Evolutionary conservation across 1,139 yeast genomes (phyloP).

Genomic region (Yamadazyma taylorii): DNA sequence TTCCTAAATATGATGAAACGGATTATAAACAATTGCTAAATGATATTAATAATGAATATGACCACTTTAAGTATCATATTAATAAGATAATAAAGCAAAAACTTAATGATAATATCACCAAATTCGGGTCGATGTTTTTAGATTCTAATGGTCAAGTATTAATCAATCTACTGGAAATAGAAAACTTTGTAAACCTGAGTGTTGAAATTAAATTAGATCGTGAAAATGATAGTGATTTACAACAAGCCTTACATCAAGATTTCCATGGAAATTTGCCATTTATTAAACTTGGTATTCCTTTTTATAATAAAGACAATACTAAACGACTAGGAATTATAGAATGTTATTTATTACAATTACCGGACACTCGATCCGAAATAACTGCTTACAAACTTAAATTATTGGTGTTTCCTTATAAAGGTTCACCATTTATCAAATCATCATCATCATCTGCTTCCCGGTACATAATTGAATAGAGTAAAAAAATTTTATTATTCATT

Average conservation of each 20-base stretch:
- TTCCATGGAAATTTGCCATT: conserved; percentile 19
- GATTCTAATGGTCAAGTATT: conserved; percentile 19
- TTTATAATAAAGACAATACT: conserved; percentile 22
- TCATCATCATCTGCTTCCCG: too few species aligned
- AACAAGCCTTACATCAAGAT: conserved; percentile 7
- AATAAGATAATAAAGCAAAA: conserved; percentile 26
- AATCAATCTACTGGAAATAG: conserved; percentile 26
- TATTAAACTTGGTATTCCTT: conserved; percentile 36
- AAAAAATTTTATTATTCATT: too few species aligned
- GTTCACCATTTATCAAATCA: conserved; percentile 14
- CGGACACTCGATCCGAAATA: conserved; percentile 10
- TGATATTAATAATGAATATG: conserved; percentile 43
- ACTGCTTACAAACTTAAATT: conserved; percentile 8
- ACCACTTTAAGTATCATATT: conserved; percentile 33
- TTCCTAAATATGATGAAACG: conserved; percentile 36
- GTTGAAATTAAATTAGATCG: conserved; percentile 5
- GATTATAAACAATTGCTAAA: conserved; percentile 28
- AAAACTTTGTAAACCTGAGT: conserved; percentile 28
- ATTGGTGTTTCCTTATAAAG: conserved; percentile 9
- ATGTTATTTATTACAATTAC: conserved; percentile 29
- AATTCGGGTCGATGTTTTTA: conserved; percentile 28
- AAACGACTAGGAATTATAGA: conserved; percentile 34
- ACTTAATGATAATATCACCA: conserved; percentile 24
- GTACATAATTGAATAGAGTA: conserved; percentile 2
- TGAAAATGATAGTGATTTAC: conserved; percentile 10